Conservation (phyloP, 805 yeast genomes). For the Saturnispora halmiae region DNA sequence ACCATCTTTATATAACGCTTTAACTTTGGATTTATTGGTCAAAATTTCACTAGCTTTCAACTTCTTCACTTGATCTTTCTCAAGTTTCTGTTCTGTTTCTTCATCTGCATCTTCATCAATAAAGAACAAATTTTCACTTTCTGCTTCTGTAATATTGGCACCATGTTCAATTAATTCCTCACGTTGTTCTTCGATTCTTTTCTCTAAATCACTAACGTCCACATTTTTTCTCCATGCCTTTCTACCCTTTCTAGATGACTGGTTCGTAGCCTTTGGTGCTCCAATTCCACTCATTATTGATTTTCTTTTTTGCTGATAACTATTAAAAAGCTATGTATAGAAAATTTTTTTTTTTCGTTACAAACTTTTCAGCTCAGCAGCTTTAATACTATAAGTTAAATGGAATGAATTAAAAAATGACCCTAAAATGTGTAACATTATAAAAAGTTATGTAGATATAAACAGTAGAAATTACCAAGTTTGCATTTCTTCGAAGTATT, state of each 20-base stretch:
- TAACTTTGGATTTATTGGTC: conserved; percentile 67
- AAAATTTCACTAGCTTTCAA: conserved; percentile 50
- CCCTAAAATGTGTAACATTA: too few relatives aligned
- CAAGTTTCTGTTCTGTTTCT: conserved; percentile 31
- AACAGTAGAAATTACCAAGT: conserved; percentile 22
- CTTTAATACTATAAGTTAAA: background rate
- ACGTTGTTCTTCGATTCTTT: conserved; percentile 56
- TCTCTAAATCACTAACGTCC: conserved; percentile 71
- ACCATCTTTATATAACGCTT: conserved; percentile 41
- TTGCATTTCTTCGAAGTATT: conserved; percentile 31
- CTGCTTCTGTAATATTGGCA: conserved; percentile 29
- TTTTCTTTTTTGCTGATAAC: background rate
- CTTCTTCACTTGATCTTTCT: conserved; percentile 30
- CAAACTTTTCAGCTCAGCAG: conserved; percentile 3
- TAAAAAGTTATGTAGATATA: too few relatives aligned
- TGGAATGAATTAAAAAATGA: background rate
- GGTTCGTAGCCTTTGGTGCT: conserved; percentile 51
- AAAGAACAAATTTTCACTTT: conserved; percentile 43
- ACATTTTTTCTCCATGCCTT: conserved; percentile 89
- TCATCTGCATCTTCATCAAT: conserved; percentile 63
- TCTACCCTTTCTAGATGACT: conserved; percentile 86
- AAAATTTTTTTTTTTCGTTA: background rate
- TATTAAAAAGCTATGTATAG: background rate
- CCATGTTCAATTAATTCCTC: conserved; percentile 53
- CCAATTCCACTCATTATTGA: conserved; percentile 28